Conservation (phyloP, 1,284 basidiomycete genomes). For the Prillingera fragicola region DNA sequence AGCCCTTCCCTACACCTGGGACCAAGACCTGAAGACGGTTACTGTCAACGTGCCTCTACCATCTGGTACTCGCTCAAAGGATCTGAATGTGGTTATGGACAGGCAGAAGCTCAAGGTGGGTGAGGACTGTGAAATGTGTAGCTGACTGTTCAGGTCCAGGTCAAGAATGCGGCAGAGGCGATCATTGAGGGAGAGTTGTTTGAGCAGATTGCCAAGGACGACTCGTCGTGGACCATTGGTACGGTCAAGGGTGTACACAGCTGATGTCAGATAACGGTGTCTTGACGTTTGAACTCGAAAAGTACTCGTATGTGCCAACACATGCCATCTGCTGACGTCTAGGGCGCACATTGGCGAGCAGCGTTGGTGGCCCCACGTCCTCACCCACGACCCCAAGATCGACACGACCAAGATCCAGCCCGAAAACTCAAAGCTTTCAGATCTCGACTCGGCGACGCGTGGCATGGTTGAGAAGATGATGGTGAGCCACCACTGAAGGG, state of each 20-base stretch:
- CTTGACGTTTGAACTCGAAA: slow-evolving; percentile 47
- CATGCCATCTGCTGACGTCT: slow-evolving; percentile 3
- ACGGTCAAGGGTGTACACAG: neutral
- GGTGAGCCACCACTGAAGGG: too few species aligned
- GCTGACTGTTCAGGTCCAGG: slow-evolving; percentile 53
- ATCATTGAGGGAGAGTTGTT: slow-evolving; percentile 88
- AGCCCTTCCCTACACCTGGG: slow-evolving; percentile 91
- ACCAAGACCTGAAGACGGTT: slow-evolving; percentile 80
- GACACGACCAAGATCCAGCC: slow-evolving; percentile 96
- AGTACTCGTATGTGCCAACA: slow-evolving; percentile 34
- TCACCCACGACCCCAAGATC: slow-evolving; percentile 92
- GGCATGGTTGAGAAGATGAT: slow-evolving; percentile 99
- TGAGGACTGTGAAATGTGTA: neutral
- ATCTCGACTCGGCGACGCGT: slow-evolving; percentile 72
- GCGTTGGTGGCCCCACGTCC: slow-evolving; percentile 97
- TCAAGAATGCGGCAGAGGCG: slow-evolving; percentile 71
- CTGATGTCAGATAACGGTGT: slow-evolving; percentile 32
- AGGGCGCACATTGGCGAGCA: slow-evolving; percentile 37
- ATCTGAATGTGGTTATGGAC: slow-evolving; percentile 69
- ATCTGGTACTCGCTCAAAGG: slow-evolving; percentile 72
- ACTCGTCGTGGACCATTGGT: slow-evolving; percentile 96
- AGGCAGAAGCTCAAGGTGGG: slow-evolving; percentile 67
- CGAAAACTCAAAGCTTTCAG: slow-evolving; percentile 89
- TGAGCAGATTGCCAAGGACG: slow-evolving; percentile 89
- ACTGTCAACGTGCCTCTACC: slow-evolving; percentile 79